Conservation (phyloP, 2,329 filamentous ascomycete genomes). For the Cryphonectria naterciae region DNA sequence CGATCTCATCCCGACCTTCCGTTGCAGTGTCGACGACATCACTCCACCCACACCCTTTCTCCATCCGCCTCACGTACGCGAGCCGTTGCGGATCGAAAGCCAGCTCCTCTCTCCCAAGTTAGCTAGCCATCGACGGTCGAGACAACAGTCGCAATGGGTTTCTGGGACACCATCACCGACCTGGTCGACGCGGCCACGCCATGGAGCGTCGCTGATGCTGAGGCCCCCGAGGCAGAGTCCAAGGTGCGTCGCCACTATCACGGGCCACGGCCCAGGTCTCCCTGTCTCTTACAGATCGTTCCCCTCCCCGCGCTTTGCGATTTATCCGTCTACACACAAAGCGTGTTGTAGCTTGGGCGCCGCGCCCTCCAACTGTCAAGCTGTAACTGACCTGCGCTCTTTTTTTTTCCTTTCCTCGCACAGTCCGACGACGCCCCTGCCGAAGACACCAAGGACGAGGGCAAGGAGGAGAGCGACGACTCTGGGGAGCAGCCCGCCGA, state of each 20-base stretch:
- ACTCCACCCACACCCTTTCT: constrained; percentile 34
- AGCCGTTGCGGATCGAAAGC: constrained; percentile 35
- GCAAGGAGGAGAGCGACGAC: constrained; percentile 54
- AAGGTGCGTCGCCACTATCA: constrained; percentile 42
- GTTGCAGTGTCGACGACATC: constrained; percentile 37
- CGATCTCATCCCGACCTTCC: constrained; percentile 43
- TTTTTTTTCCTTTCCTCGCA: constrained; percentile 15
- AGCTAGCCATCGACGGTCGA: constrained; percentile 43
- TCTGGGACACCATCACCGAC: constrained; percentile 68
- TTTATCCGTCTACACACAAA: not conserved
- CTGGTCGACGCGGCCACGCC: constrained; percentile 67
- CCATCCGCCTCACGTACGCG: constrained; percentile 30
- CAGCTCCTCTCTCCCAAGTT: constrained; percentile 24
- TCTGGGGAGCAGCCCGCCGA: constrained; percentile 42
- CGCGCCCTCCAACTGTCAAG: not conserved
- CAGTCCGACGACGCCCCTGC: constrained; percentile 44
- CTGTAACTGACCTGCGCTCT: constrained; percentile 8
- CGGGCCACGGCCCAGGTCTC: not conserved
- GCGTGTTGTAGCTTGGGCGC: not conserved
- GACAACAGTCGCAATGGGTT: constrained; percentile 59
- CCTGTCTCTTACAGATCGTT: too few species aligned
- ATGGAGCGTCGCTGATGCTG: constrained; percentile 67
- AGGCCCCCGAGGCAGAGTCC: constrained; percentile 64
- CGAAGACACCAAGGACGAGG: constrained; percentile 36
- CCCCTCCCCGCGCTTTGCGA: not conserved